phyloP scores from a whole-genome alignment of 1,139 yeast species.

The Hansenula sp. region DNA sequence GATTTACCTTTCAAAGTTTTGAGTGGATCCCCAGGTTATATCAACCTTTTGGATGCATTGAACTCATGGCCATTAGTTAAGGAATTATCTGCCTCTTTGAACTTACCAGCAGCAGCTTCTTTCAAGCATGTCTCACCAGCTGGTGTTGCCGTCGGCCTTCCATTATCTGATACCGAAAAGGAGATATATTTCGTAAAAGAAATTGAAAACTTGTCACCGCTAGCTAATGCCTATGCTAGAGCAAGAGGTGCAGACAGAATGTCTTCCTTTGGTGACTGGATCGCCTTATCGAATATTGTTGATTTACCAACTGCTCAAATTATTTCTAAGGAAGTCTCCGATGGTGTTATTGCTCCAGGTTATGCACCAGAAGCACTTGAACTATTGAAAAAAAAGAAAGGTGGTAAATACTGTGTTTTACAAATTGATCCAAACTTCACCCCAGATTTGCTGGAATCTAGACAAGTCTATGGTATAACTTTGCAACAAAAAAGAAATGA shows the following conservation, averaged over 20 bases:
- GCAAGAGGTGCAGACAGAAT: constrained; percentile 99
- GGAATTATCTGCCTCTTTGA: constrained; percentile 90
- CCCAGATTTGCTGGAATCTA: constrained; percentile 78
- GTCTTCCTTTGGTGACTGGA: constrained; percentile 98
- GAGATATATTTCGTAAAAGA: constrained; percentile 92
- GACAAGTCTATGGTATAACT: constrained; percentile 95
- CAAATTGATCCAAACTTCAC: constrained; percentile 93
- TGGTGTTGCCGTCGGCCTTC: constrained; percentile 96
- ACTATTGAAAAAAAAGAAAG: constrained; percentile 86
- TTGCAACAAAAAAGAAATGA: constrained; percentile 97
- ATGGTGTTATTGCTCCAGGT: constrained; percentile 99
- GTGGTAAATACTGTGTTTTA: constrained; percentile 93
- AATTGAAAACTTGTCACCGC: constrained; percentile 90
- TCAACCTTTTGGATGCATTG: constrained; percentile 90
- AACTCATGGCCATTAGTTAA: constrained; percentile 99
- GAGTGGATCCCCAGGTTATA: constrained; percentile 95
- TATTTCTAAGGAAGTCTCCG: constrained; percentile 95
- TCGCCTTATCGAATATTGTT: constrained; percentile 93
- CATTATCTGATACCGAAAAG: constrained; percentile 86
- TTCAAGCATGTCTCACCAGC: constrained; percentile 99
- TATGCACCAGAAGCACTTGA: constrained; percentile 89
- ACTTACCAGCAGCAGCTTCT: constrained; percentile 97
- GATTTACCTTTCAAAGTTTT: constrained; percentile 91
- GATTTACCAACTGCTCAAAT: constrained; percentile 96
- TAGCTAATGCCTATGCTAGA: constrained; percentile 97